Conservation (phyloP, 306 rosid species). For the Corylus americana region DNA sequence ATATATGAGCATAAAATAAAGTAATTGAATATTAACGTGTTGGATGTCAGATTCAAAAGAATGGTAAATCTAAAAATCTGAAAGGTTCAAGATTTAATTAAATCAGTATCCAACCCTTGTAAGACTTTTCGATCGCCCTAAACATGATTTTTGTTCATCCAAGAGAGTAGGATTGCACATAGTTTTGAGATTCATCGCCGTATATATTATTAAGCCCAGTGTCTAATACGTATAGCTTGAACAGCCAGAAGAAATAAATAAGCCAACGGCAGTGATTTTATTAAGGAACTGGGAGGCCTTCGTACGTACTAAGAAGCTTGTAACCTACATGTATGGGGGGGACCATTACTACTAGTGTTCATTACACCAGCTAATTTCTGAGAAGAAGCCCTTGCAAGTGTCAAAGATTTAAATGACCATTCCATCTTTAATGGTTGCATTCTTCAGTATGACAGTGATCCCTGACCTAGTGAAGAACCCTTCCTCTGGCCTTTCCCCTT, state of each 20-base stretch:
- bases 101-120: too few relatives aligned
- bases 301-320: constrained; percentile 14
- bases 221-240: background rate
- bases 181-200: too few relatives aligned
- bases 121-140: too few relatives aligned
- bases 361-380: constrained; percentile 9
- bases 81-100: too few relatives aligned
- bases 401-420: constrained; percentile 50
- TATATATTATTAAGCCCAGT: too few relatives aligned
- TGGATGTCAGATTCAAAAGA: too few relatives aligned
- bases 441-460: constrained; percentile 65
- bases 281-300: constrained; percentile 12
- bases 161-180: background rate
- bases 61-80: too few relatives aligned
- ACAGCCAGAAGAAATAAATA: background rate
- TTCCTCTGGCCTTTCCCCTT: constrained; percentile 71
- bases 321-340: constrained; percentile 12
- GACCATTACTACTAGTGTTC: background rate
- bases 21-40: too few relatives aligned
- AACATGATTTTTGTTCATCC: constrained; percentile 17
- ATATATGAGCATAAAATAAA: too few relatives aligned
- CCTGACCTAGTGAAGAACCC: constrained; percentile 84
- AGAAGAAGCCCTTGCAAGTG: background rate
- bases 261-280: constrained; percentile 26
- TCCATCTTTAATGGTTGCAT: constrained; percentile 82